A percentile compares a stretch with the other conserved stretches of the same genome.
Evolutionary conservation across 257 asterid genomes (phyloP).

Genomic region (Striga asiatica): DNA sequence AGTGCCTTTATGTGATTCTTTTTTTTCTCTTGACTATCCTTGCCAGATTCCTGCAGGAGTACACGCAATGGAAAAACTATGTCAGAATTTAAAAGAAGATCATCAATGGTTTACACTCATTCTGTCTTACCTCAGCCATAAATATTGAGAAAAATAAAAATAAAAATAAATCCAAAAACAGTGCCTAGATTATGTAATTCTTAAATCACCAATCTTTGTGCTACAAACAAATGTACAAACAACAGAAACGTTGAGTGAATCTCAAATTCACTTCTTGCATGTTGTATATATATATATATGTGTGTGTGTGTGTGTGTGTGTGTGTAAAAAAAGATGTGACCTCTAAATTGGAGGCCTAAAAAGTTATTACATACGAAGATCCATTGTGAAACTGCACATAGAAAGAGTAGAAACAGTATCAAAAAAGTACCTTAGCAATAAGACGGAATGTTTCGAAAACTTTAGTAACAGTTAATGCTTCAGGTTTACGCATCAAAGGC

Average conservation of each 20-base stretch:
- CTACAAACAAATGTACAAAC: neutral
- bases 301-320: too few species aligned
- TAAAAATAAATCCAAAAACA: neutral
- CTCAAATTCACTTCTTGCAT: too few species aligned
- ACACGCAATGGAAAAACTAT: constrained; percentile 12
- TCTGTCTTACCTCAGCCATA: neutral
- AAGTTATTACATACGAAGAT: neutral
- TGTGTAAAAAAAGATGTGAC: neutral
- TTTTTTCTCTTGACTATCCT: constrained; percentile 86
- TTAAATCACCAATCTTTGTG: neutral
- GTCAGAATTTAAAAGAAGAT: neutral
- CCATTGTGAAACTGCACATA: neutral
- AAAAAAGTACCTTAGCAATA: constrained; percentile 63
- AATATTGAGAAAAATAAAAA: neutral
- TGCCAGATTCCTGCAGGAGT: constrained; percentile 75
- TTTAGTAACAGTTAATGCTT: constrained; percentile 63
- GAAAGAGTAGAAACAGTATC: neutral
- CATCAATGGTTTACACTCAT: neutral
- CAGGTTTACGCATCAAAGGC: constrained; percentile 82
- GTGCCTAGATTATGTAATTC: neutral
- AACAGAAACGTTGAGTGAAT: neutral
- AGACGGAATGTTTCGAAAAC: constrained; percentile 70
- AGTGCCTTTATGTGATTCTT: constrained; percentile 76
- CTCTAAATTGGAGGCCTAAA: neutral
- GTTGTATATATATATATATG: too few species aligned